Evolutionary conservation across 148 eudicot species (phyloP), one percentile per base, ranked within the genome.

Genomic region (Cornus florida): DNA sequence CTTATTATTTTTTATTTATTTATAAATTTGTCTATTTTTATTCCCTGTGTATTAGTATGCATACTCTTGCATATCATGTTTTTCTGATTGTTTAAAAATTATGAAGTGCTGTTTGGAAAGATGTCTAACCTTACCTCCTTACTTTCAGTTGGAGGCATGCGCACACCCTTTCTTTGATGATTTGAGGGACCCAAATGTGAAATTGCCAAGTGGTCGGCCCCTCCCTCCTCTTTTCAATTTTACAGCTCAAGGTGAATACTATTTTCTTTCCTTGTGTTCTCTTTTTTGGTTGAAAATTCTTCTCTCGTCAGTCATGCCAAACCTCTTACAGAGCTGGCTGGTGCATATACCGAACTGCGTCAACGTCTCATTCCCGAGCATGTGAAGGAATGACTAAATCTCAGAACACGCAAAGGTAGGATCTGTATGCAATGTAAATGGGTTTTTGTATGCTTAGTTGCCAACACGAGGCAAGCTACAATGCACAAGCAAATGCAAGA

Each of bases 131-230:
- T 65, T 69, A 7, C 39, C 35, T 59, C 10, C 53, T 73, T 1
- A 31, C 32, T 80, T 79, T 78, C 92, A 96, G 99, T 85, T 96
- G 87, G 99, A 96, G 82, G 99, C 98, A n/a, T 96, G 99, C 79
- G 95, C 99, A 10, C 99, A 96, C 80, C 95, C 93, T 0, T 96
- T 96, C 89, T 93, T 96, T 56, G 91, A 96, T 79, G 92, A 86
- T 73, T 74, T 96, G 73, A 90, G 99, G 82, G 88, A 89, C 50
- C 94, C 99, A 71, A 91, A 88, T 74, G 86, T 92, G 31, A 74
- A 90, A 83, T 86, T 96, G 77, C 95, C 99, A 22, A 92, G 88
- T 70, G 94, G 99, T 39, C 89, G 83, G 38, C 90, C 92, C 19
- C 79, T 96, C 59, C 99, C 99, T 66, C 89, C 95, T 68, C 85